Base-by-base conservation (phyloP, 345 rosid species). In the Conringia planisiliqua region DNA sequence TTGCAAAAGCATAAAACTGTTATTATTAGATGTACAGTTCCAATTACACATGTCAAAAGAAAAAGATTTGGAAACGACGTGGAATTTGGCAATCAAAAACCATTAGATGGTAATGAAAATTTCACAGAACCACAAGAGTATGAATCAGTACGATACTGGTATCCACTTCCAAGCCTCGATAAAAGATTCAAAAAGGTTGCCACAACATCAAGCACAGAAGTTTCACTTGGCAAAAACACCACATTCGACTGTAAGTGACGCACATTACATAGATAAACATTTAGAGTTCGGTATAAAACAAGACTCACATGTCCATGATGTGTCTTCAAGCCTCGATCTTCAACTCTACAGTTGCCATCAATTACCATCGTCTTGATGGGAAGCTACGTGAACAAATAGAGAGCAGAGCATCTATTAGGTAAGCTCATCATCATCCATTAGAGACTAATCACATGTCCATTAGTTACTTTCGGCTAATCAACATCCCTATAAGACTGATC, bases 281-380 rank as follows among this genome's bases (percentile, higher is more conserved):
- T 40, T 24, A 59, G 0, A 3, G 5, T 3, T 3, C 69, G 64
- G 33, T 2, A 20, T 14, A 10, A 75, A 60, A 70, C 1, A 70
- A 35, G 24, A 85, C 97, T 87, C 73, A 96, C 99, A 80, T 86
- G 94, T 61, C 98, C 96, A 72, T 92, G 98, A 24, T 96, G 99
- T 26, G 92, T 89, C 96, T 96, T 92, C 94, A 96, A 82, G 60
- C 99, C 99, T 32, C 98, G 96, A 85, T 96, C 99, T 80, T 96
- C 99, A 72, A 92, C 99, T 76, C 99, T 85, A 85, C 97, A 96
- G 74, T 89, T 96, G 13, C 99, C 99, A 76, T 92, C 99, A 61
- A 96, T 86, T 35, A 96, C 76, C 82, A 96, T 59, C 14, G 98
- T 92, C 87, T 96, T 96, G 82, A 96, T 88, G n/a, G 99, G 99